Evolutionary conservation across 805 yeast genomes (phyloP).

Genomic region (Metschnikowia shivogae): DNA sequence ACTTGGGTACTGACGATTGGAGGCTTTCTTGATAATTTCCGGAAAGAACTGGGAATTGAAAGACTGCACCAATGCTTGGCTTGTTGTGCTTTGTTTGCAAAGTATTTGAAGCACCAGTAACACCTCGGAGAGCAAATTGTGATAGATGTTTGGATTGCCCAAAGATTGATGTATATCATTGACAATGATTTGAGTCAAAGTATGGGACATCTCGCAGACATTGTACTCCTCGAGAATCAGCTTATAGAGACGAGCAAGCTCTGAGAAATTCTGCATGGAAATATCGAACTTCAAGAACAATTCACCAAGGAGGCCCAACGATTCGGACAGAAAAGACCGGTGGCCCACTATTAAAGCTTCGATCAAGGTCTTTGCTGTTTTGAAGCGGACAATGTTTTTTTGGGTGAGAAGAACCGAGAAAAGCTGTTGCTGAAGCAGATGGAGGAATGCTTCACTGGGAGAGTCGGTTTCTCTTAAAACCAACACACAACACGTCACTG

Average conservation of each 20-base stretch:
- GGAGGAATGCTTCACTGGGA: conserved; percentile 40
- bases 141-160: conserved; percentile 23
- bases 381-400: conserved; percentile 20
- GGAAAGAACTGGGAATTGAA: conserved; percentile 16
- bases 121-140: conserved; percentile 27
- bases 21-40: conserved; percentile 12
- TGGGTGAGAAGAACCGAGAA: conserved; percentile 21
- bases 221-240: conserved; percentile 20
- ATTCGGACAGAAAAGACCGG: conserved; percentile 15
- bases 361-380: conserved; percentile 24
- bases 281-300: conserved; percentile 19
- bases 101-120: conserved; percentile 21
- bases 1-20: conserved; percentile 24
- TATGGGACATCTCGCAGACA: conserved; percentile 15
- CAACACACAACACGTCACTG: conserved; percentile 23
- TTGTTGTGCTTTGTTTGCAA: conserved; percentile 9
- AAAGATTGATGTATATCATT: conserved; percentile 23
- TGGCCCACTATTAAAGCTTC: conserved; percentile 25
- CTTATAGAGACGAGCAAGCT: conserved; percentile 26
- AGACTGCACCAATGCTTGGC: conserved; percentile 1
- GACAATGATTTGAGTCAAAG: conserved; percentile 20
- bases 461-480: conserved; percentile 9
- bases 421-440: conserved; percentile 24
- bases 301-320: conserved; percentile 18
- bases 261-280: conserved; percentile 22